Percentiles rank a stretch among this genome's conserved stretches.
Conservation (phyloP, 2,329 filamentous ascomycete genomes). For the Orbilia brochopaga region DNA sequence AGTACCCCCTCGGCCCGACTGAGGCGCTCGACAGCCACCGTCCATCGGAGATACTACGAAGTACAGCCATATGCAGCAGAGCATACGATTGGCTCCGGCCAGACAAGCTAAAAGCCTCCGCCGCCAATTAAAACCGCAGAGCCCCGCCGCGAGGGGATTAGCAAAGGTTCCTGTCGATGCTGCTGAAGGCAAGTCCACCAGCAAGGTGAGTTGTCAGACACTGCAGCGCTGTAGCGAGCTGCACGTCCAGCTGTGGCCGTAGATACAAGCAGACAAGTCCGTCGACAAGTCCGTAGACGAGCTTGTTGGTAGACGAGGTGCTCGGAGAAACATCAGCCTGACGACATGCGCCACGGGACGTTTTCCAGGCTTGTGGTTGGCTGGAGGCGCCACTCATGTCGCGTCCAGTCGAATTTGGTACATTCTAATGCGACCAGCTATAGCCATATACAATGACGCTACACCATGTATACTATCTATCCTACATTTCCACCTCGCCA, state of each 20-base stretch:
- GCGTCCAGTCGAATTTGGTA: slow-evolving; percentile 8
- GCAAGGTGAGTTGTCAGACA: slow-evolving; percentile 51
- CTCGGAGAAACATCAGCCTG: slow-evolving; percentile 34
- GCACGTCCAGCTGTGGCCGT: not conserved
- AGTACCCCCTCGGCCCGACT: too few species aligned
- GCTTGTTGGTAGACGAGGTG: too few species aligned
- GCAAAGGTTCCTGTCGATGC: slow-evolving; percentile 44
- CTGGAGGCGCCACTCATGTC: slow-evolving; percentile 25
- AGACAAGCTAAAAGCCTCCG: slow-evolving; percentile 18
- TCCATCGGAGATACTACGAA: not conserved
- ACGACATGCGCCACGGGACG: slow-evolving; percentile 44
- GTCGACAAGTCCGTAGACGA: not conserved
- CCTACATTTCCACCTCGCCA: too few species aligned
- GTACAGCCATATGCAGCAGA: not conserved
- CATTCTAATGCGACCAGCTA: too few species aligned
- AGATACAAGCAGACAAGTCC: not conserved
- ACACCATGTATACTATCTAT: not conserved
- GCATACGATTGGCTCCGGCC: not conserved
- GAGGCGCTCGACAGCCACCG: too few species aligned
- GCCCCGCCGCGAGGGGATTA: slow-evolving; percentile 28
- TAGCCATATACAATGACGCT: too few species aligned
- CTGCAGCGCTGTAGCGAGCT: too few species aligned
- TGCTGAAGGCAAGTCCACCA: slow-evolving; percentile 46
- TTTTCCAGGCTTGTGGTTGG: slow-evolving; percentile 29
- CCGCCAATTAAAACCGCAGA: slow-evolving; percentile 44